phyloP scores from a whole-genome alignment of 2,329 filamentous ascomycete species.

The Thermoascus crustaceus region DNA sequence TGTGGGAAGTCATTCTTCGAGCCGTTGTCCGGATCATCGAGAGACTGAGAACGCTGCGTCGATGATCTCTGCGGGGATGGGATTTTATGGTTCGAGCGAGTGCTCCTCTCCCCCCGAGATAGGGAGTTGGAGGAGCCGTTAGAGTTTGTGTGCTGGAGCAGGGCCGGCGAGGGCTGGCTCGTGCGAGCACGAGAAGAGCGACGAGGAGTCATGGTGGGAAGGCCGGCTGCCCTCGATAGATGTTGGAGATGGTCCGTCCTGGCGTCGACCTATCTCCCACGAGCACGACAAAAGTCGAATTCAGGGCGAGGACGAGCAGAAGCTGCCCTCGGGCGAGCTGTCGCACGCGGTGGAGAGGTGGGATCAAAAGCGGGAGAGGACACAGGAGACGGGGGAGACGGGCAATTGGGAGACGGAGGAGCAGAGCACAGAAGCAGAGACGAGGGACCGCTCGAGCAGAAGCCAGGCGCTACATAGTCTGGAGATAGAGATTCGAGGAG shows the following conservation, averaged over 20 bases:
- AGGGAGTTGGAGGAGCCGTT: conserved; percentile 65
- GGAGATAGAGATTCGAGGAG: conserved; percentile 21
- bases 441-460: conserved; percentile 22
- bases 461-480: conserved; percentile 35
- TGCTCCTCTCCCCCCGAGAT: conserved; percentile 64
- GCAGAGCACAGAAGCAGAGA: conserved; percentile 15
- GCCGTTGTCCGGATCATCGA: conserved; percentile 46
- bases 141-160: conserved; percentile 68
- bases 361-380: conserved; percentile 12
- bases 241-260: neutral
- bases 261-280: too few relatives aligned
- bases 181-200: conserved; percentile 85
- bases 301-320: conserved; percentile 6
- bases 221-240: conserved; percentile 1
- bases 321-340: conserved; percentile 15
- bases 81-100: conserved; percentile 63
- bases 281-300: too few relatives aligned
- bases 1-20: conserved; percentile 55
- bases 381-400: neutral
- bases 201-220: conserved; percentile 57
- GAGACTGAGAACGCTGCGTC: conserved; percentile 46
- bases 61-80: conserved; percentile 67
- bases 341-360: conserved; percentile 17
- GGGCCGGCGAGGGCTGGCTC: conserved; percentile 59
- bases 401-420: conserved; percentile 16